Evolutionary conservation across 345 rosid genomes (phyloP).

Genomic region (Acer yangbiense): DNA sequence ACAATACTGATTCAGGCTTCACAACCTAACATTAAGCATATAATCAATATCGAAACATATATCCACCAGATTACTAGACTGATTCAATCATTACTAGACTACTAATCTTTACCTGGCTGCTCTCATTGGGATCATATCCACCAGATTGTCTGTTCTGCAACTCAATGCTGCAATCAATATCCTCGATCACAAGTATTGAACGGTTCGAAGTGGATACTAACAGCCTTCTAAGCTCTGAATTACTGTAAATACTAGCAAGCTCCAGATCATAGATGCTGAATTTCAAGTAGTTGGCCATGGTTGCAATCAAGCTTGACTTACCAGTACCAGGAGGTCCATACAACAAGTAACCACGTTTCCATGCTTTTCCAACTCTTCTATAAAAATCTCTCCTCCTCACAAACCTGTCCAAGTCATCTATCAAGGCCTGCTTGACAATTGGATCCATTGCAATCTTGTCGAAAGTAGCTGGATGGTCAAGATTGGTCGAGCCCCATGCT

Average conservation of each 20-base stretch:
- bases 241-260: constrained; percentile 13
- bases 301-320: constrained; percentile 34
- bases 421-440: constrained; percentile 18
- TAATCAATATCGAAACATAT: too few relatives aligned
- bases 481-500: constrained; percentile 25
- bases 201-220: constrained; percentile 14
- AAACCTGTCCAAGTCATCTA: constrained; percentile 39
- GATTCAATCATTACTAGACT: too few relatives aligned
- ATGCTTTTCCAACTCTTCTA: constrained; percentile 28
- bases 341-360: constrained; percentile 33
- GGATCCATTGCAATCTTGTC: constrained; percentile 35
- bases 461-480: constrained; percentile 36
- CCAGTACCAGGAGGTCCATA: constrained; percentile 33
- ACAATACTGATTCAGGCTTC: too few relatives aligned
- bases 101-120: too few relatives aligned
- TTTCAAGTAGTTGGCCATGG: constrained; percentile 32
- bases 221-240: constrained; percentile 22
- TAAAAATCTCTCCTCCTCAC: constrained; percentile 19
- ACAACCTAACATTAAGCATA: too few relatives aligned
- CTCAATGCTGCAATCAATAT: constrained; percentile 28
- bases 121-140: background rate
- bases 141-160: constrained; percentile 15
- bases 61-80: too few relatives aligned
- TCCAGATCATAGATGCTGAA: constrained; percentile 27
- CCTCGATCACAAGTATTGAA: constrained; percentile 30